phyloP scores from a whole-genome alignment of 805 yeast species.

The Saturnispora hagleri region DNA sequence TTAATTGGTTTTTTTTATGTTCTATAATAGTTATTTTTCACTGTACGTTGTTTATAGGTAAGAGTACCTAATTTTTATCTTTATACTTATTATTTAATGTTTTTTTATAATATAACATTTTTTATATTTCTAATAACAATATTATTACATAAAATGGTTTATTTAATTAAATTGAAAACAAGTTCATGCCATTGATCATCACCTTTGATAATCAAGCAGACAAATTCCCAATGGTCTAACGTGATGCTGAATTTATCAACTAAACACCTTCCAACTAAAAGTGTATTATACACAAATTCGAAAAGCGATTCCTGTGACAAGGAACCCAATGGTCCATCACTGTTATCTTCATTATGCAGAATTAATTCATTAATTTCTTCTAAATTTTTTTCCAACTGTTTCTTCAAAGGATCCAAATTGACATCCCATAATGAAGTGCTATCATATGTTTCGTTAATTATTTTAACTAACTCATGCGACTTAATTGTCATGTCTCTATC shows the following conservation, averaged over 20 bases:
- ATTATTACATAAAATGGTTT: neutral
- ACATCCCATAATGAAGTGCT: neutral
- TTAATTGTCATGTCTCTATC: conserved; percentile 42
- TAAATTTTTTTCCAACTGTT: conserved; percentile 1
- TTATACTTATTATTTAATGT: neutral
- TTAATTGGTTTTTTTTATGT: neutral
- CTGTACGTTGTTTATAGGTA: neutral
- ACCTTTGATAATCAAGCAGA: neutral
- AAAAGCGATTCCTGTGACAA: conserved; percentile 19
- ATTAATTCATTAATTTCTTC: conserved; percentile 8
- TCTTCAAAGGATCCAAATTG: neutral
- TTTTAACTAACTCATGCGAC: conserved; percentile 5
- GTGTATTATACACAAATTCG: conserved; percentile 16
- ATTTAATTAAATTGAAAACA: neutral
- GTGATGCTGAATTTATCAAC: neutral
- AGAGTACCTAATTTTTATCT: neutral
- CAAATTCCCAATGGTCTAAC: neutral
- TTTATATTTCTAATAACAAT: neutral
- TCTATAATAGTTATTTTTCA: neutral
- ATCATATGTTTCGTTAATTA: conserved; percentile 1
- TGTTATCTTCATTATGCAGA: conserved; percentile 3
- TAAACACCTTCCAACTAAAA: conserved; percentile 11
- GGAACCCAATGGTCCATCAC: conserved; percentile 27
- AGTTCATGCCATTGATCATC: conserved; percentile 8
- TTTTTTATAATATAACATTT: neutral